Percentiles rank a stretch among this genome's conserved stretches.
These are phyloP conservation scores for Phialophora macrospora DNA, from an alignment of 2,329 filamentous ascomycete species.

Conservation along the genomic window DNA sequence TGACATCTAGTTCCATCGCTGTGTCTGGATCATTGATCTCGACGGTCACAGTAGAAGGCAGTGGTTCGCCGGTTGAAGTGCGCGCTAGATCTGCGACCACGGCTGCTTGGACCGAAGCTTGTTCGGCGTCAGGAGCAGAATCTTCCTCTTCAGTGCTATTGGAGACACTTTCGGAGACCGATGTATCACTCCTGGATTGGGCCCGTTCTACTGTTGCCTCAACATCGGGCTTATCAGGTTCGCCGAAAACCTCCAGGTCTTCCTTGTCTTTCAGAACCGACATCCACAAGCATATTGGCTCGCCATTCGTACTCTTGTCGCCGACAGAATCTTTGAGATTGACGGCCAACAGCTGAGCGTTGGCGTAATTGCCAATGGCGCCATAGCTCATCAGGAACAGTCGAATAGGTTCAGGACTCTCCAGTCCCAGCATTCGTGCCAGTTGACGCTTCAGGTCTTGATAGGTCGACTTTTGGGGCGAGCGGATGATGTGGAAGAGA, in stretches of 20 bases:
- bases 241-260: slow-evolving; percentile 34
- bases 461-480: slow-evolving; percentile 25
- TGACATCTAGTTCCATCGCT: slow-evolving; percentile 27
- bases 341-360: slow-evolving; percentile 26
- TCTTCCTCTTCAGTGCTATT: slow-evolving; percentile 13
- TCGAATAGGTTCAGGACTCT: slow-evolving; percentile 26
- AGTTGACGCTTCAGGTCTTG: slow-evolving; percentile 31
- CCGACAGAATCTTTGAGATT: slow-evolving; percentile 19
- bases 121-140: slow-evolving; percentile 33
- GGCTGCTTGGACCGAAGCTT: slow-evolving; percentile 35
- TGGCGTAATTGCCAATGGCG: slow-evolving; percentile 28
- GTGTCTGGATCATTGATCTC: slow-evolving; percentile 28
- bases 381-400: slow-evolving; percentile 34
- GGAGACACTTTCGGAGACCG: neutral
- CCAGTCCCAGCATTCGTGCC: slow-evolving; percentile 25
- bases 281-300: slow-evolving; percentile 36
- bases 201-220: neutral
- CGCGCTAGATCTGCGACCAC: slow-evolving; percentile 28
- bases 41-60: slow-evolving; percentile 7
- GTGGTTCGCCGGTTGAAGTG: slow-evolving; percentile 2
- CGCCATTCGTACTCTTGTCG: slow-evolving; percentile 5
- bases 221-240: slow-evolving; percentile 18
- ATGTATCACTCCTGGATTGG: slow-evolving; percentile 7
- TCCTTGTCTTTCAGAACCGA: slow-evolving; percentile 34
- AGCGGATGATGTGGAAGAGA: slow-evolving; percentile 13